A percentile compares a stretch with the other conserved stretches of the same genome.
These are phyloP conservation scores for Moniliella sp. DNA, from an alignment of 1,284 basidiomycete genomes.

Conservation along the genomic window DNA sequence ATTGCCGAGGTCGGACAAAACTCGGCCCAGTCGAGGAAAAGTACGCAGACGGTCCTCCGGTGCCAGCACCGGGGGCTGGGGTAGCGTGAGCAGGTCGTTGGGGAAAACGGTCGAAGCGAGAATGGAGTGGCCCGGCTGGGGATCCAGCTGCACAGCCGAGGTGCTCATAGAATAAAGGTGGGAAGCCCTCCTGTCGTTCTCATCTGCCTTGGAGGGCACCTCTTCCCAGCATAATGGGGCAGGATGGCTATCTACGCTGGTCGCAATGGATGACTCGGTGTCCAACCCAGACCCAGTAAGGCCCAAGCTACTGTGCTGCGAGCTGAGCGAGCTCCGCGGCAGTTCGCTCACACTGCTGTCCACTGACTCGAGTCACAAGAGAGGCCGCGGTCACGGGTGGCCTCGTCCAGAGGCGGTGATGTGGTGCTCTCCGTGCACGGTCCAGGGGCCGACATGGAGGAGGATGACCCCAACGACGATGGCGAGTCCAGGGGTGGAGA, in stretches of 20 bases:
- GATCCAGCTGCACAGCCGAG: slow-evolving; percentile 2
- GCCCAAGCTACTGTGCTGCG: background rate
- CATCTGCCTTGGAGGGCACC: background rate
- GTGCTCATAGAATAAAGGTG: background rate
- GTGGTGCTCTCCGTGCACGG: background rate
- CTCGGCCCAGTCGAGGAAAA: slow-evolving; percentile 1
- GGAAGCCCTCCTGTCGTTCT: background rate
- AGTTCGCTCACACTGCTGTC: no score
- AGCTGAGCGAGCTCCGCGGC: background rate
- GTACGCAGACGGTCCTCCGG: background rate
- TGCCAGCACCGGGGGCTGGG: background rate
- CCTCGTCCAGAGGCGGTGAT: background rate
- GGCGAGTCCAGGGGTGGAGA: no score
- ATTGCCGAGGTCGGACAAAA: slow-evolving; percentile 11
- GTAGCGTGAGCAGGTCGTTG: slow-evolving; percentile 8
- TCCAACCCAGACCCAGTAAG: background rate
- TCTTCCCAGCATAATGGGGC: background rate
- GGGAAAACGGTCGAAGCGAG: slow-evolving; percentile 21
- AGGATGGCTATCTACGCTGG: background rate
- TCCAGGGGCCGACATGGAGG: background rate
- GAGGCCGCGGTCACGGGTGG: no score
- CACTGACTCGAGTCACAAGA: no score
- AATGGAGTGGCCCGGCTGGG: slow-evolving; percentile 14
- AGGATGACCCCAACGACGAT: no score
- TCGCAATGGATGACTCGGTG: background rate